Evolutionary conservation across 371 early-diverging fungal species (phyloP).

Genomic region (Conidiobolus incongruus): DNA sequence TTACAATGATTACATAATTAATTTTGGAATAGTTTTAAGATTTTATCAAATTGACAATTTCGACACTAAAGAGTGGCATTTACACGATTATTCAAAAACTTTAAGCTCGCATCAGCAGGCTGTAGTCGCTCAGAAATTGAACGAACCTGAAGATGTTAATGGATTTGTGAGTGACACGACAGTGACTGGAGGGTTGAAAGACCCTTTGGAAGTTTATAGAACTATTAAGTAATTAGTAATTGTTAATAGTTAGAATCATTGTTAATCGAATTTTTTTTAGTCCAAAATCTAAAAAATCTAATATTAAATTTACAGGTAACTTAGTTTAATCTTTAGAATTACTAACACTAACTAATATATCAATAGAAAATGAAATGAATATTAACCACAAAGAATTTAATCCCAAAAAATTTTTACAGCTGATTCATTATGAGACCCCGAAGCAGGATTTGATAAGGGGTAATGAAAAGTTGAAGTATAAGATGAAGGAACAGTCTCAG

Average conservation of each 20-base stretch:
- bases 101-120: too few species aligned
- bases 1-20: too few species aligned
- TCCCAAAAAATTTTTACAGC: conserved; percentile 47
- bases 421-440: conserved; percentile 62
- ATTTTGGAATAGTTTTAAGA: conserved; percentile 1
- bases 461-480: conserved; percentile 32
- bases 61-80: not conserved
- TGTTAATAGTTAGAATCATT: not conserved
- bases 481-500: conserved; percentile 64
- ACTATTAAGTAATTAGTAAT: not conserved
- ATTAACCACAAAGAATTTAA: conserved; percentile 21
- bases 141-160: not conserved
- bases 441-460: conserved; percentile 62
- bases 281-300: not conserved
- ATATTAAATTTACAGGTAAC: not conserved
- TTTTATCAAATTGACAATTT: conserved; percentile 2
- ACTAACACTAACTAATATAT: not conserved
- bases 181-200: not conserved
- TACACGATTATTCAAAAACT: too few species aligned
- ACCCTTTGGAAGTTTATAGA: conserved; percentile 1
- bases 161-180: not conserved
- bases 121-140: not conserved
- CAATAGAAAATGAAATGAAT: not conserved
- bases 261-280: not conserved
- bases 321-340: not conserved